A percentile compares a stretch with the other conserved stretches of the same genome.
Conservation (phyloP, 2,329 filamentous ascomycete species). For the Moelleriella libera region DNA sequence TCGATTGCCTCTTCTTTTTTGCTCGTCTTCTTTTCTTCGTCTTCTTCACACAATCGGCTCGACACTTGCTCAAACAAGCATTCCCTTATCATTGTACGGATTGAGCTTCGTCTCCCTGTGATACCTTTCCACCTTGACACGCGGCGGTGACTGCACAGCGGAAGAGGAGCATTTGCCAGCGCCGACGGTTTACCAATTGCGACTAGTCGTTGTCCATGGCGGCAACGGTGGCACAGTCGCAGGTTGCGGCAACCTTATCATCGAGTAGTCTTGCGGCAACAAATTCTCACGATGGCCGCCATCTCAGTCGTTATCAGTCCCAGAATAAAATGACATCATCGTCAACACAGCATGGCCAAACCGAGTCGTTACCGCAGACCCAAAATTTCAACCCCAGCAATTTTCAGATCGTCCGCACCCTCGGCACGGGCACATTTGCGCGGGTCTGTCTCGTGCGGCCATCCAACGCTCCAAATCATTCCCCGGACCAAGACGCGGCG, state of each 20-base stretch:
- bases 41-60: too few relatives aligned
- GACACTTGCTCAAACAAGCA: too few relatives aligned
- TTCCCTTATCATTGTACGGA: too few relatives aligned
- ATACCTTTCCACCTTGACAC: too few relatives aligned
- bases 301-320: conserved; percentile 1
- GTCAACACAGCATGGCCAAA: not conserved
- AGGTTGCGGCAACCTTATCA: conserved; percentile 8
- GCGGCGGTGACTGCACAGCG: not conserved
- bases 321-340: not conserved
- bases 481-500: conserved; percentile 16
- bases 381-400: conserved; percentile 28
- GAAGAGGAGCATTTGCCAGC: not conserved
- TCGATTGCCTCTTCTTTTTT: too few relatives aligned
- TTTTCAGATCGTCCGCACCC: conserved; percentile 60
- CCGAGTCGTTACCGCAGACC: conserved; percentile 11
- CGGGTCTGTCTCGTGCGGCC: conserved; percentile 67
- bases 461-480: conserved; percentile 26
- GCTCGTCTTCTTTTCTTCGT: too few relatives aligned
- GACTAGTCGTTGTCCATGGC: conserved; percentile 10
- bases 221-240: conserved; percentile 17
- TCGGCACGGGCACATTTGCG: conserved; percentile 75
- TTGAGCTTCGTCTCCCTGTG: too few relatives aligned
- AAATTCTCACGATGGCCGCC: conserved; percentile 3
- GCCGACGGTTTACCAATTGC: not conserved
- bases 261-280: conserved; percentile 6